Conservation (phyloP, 306 rosid genomes). For the Dryas drummondii region DNA sequence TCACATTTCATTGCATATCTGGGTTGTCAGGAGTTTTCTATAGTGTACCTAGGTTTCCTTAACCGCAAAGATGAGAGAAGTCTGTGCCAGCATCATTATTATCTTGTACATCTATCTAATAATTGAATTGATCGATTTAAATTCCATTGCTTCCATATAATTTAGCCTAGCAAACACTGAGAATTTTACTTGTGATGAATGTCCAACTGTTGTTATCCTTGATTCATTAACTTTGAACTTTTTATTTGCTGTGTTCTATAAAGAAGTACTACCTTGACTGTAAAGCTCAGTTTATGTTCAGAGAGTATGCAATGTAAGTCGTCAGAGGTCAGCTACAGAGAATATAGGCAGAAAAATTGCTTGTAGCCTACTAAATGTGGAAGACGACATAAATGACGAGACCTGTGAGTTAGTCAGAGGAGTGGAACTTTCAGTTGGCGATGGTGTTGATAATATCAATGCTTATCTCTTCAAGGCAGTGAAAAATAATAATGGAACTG, state of each 20-base stretch:
- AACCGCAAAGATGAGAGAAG: background rate
- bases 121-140: background rate
- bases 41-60: background rate
- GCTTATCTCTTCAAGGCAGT: constrained; percentile 80
- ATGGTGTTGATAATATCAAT: constrained; percentile 40
- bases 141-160: background rate
- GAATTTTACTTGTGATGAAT: background rate
- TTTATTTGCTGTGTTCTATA: constrained; percentile 2
- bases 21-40: background rate
- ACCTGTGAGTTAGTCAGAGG: constrained; percentile 76
- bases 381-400: constrained; percentile 50
- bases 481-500: constrained; percentile 73
- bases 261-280: constrained; percentile 31
- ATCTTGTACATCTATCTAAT: background rate
- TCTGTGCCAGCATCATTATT: background rate
- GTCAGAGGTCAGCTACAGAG: constrained; percentile 29
- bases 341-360: constrained; percentile 34
- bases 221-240: background rate
- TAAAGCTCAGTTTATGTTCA: constrained; percentile 57
- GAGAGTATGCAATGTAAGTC: constrained; percentile 42
- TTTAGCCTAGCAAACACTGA: background rate
- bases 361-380: constrained; percentile 44
- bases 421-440: constrained; percentile 66
- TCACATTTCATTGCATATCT: background rate
- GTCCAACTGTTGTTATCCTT: background rate